Conservation (phyloP, 495 filamentous ascomycete genomes). For the Tuber aestivum region DNA sequence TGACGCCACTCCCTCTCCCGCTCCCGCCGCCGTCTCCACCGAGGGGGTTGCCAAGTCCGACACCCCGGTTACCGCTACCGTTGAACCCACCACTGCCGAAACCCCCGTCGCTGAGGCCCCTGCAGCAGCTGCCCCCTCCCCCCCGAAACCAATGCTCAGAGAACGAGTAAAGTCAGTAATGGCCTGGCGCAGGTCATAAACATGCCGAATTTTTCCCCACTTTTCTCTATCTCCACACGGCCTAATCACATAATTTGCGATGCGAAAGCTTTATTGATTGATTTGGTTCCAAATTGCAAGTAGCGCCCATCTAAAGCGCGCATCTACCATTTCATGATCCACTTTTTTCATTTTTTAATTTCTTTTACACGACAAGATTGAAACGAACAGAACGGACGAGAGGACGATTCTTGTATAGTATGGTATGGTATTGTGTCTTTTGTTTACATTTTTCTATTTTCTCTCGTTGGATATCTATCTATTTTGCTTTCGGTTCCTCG, state of each 20-base stretch:
- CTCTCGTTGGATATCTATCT: not conserved
- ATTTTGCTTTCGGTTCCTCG: not conserved
- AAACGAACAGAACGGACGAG: not conserved
- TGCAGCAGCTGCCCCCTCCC: constrained; percentile 33
- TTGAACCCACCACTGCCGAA: constrained; percentile 39
- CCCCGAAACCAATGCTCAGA: constrained; percentile 30
- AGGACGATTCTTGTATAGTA: constrained; percentile 33
- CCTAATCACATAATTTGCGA: constrained; percentile 11
- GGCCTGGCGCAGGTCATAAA: constrained; percentile 18
- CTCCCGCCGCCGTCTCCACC: constrained; percentile 37
- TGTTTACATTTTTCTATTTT: constrained; percentile 33
- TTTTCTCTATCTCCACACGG: not conserved
- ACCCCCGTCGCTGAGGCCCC: constrained; percentile 37
- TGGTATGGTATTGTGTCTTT: constrained; percentile 30
- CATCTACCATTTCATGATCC: constrained; percentile 38
- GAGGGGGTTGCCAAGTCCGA: constrained; percentile 30
- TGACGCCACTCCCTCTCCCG: constrained; percentile 44
- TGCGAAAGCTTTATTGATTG: constrained; percentile 14
- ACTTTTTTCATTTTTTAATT: constrained; percentile 23
- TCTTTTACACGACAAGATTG: constrained; percentile 7
- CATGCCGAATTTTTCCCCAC: not conserved
- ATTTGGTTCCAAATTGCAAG: constrained; percentile 31
- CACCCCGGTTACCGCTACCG: constrained; percentile 7
- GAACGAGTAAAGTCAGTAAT: constrained; percentile 25
- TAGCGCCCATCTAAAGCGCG: constrained; percentile 39